A percentile compares a stretch with the other conserved stretches of the same genome.
Conservation (phyloP, 2,329 filamentous ascomycete species). For the Neocucurbitaria cava region DNA sequence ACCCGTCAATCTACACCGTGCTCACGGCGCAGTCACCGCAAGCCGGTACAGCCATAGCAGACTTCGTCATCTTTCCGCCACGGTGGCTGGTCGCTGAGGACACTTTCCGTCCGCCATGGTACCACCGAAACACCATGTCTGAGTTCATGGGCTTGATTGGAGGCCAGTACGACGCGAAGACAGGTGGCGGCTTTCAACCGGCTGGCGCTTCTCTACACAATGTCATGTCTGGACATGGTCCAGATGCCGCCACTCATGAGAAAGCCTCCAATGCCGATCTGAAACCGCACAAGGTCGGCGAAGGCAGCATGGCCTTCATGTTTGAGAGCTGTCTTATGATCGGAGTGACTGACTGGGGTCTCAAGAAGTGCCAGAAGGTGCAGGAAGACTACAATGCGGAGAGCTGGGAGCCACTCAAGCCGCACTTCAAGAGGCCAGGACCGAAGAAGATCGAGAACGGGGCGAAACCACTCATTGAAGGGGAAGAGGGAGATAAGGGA, state of each 20-base stretch:
- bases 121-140: slow-evolving; percentile 73
- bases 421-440: slow-evolving; percentile 50
- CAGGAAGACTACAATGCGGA: slow-evolving; percentile 79
- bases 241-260: slow-evolving; percentile 65
- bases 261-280: slow-evolving; percentile 63
- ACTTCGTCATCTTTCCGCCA: slow-evolving; percentile 77
- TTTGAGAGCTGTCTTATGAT: slow-evolving; percentile 73
- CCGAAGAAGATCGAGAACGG: slow-evolving; percentile 38
- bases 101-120: slow-evolving; percentile 76
- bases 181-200: slow-evolving; percentile 65
- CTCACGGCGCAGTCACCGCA: slow-evolving; percentile 66
- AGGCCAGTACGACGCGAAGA: slow-evolving; percentile 68
- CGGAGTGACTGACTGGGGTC: slow-evolving; percentile 74
- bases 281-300: slow-evolving; percentile 65
- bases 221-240: slow-evolving; percentile 75
- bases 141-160: slow-evolving; percentile 72
- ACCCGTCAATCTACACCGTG: slow-evolving; percentile 72
- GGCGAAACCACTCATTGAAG: slow-evolving; percentile 19
- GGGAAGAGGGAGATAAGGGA: slow-evolving; percentile 25
- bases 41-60: slow-evolving; percentile 65
- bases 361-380: slow-evolving; percentile 73
- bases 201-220: slow-evolving; percentile 73
- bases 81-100: slow-evolving; percentile 73
- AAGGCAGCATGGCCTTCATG: slow-evolving; percentile 72
- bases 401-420: slow-evolving; percentile 71